Evolutionary conservation across 2,329 filamentous ascomycete genomes (phyloP), one percentile per base, ranked within the genome.

Genomic region (Endoconidiophora polonica): DNA sequence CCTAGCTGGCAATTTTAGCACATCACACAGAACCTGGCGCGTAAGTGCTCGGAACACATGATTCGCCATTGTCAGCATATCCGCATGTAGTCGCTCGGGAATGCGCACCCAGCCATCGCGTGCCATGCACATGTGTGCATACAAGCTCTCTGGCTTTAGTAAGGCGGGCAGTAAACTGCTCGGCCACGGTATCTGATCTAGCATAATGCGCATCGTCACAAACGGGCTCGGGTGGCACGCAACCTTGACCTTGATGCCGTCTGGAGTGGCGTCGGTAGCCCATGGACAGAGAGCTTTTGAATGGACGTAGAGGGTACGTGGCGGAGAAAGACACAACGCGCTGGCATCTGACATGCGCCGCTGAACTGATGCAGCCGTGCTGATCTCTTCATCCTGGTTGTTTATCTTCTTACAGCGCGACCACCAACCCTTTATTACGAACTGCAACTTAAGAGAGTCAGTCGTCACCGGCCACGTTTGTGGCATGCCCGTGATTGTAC

Each of bases 21-120:
- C 10, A 22, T 14, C 14, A 14, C 36, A 16, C 3, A 48, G 22
- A n/a, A 41, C 20, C 3, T 22, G 5, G 5, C 24, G 36, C 2
- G 42, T 39, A 6, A 53, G 20, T 26, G 20, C n/a, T 33, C 49
- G 49, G 18, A 49, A 53, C 6, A 42, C 20, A 36, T 53, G 47
- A 22, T 46, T 49, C 7, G 49, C 38, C 16, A 48, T 24, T 9
- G 37, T 44, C 33, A 54, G 44, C 10, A 47, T 36, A 12, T 50
- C 48, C 5, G 48, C 18, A 24, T 54, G 39, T 14, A 47, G 37
- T 2, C 49, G 48, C 24, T 29, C 22, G 3, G 49, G 52, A 5
- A 54, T 33, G 16, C 40, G 42, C 12, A 54, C 22, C 48, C 52
- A 54, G 6, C 48, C 48, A 9, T 38, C 44, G 1, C 9, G 7